Conservation (phyloP, 2,329 filamentous ascomycete genomes). For the Myriosclerotinia duriaeana region DNA sequence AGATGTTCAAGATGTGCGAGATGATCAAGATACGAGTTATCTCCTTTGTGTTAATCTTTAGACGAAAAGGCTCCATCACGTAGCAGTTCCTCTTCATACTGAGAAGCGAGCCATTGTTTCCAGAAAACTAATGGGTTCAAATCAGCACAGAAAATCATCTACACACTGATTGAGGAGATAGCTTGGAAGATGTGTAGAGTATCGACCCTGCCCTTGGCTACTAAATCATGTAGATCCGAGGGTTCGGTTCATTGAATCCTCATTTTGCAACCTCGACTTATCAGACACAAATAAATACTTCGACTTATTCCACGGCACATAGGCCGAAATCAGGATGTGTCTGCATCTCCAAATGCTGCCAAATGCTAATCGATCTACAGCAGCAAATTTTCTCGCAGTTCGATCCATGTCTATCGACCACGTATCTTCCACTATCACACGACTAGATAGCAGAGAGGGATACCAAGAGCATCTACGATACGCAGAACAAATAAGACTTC, state of each 20-base stretch:
- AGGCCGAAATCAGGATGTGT: too few relatives aligned
- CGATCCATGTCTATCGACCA: neutral
- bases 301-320: neutral
- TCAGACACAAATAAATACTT: neutral
- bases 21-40: neutral
- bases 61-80: neutral
- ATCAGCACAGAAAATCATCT: neutral
- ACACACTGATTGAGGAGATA: neutral
- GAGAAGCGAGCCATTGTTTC: neutral
- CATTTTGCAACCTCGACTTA: neutral
- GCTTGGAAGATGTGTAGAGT: neutral
- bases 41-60: neutral
- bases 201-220: neutral
- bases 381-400: neutral
- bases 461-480: neutral
- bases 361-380: neutral
- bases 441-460: neutral
- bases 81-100: neutral
- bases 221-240: neutral
- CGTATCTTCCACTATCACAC: too few relatives aligned
- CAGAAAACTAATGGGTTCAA: neutral
- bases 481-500: neutral
- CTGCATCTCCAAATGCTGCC: neutral
- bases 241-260: neutral
- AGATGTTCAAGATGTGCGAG: neutral